These are phyloP conservation scores for Fragaria ananassa DNA, from an alignment of 306 rosid species.

Conservation along the genomic window DNA sequence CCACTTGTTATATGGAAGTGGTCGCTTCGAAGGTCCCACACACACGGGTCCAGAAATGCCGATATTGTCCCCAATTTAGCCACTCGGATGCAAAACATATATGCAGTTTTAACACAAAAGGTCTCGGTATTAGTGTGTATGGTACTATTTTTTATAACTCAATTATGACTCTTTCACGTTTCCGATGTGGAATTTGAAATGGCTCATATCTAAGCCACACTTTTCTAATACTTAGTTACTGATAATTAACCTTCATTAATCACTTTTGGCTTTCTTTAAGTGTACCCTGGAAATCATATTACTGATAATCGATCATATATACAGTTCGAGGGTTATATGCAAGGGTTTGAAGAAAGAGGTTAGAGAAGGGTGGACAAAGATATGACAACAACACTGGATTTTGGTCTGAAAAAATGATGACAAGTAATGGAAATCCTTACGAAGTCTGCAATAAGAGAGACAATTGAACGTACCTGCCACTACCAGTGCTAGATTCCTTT, in stretches of 20 bases:
- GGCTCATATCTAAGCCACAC: too few species aligned
- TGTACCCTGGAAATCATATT: background rate
- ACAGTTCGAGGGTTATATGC: background rate
- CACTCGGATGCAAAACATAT: too few species aligned
- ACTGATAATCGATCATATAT: too few species aligned
- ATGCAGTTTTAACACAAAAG: too few species aligned
- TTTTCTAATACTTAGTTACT: too few species aligned
- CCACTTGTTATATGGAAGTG: too few species aligned
- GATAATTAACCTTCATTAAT: too few species aligned
- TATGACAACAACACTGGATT: constrained; percentile 37
- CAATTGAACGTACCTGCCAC: constrained; percentile 26
- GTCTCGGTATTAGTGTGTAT: too few species aligned
- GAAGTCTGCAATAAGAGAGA: constrained; percentile 23
- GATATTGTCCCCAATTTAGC: too few species aligned
- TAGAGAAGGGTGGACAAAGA: constrained; percentile 28
- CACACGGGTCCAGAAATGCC: fast-evolving
- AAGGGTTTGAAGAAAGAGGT: background rate
- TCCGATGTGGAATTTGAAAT: too few species aligned
- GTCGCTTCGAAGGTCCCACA: too few species aligned
- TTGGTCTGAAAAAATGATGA: constrained; percentile 34
- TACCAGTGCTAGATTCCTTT: constrained; percentile 18
- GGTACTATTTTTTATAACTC: fast-evolving
- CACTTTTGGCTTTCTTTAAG: background rate
- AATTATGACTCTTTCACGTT: too few species aligned
- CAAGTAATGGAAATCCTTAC: constrained; percentile 34